A percentile compares a stretch with the other conserved stretches of the same genome.
phyloP scores from a whole-genome alignment of 805 yeast species.

The Cyberlindnera mrakii region DNA sequence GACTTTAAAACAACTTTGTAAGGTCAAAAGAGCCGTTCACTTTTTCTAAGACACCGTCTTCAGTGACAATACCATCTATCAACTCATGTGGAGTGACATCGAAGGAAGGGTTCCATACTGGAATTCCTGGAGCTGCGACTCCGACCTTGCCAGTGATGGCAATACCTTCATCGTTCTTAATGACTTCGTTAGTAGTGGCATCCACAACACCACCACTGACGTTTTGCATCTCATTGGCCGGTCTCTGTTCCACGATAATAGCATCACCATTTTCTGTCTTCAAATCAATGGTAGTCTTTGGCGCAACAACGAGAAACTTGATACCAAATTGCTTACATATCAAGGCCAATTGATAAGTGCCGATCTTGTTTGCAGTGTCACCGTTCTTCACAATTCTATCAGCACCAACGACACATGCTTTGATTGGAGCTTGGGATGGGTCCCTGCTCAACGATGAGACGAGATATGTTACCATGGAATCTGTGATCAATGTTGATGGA shows the following conservation, averaged over 20 bases:
- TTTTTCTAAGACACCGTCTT: conserved; percentile 54
- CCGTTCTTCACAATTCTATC: conserved; percentile 92
- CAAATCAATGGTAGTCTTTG: conserved; percentile 82
- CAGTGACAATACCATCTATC: conserved; percentile 89
- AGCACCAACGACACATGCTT: conserved; percentile 81
- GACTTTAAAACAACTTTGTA: conserved; percentile 10
- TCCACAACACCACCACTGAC: conserved; percentile 62
- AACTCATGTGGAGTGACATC: conserved; percentile 83
- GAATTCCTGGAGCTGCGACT: conserved; percentile 77
- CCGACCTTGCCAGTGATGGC: conserved; percentile 50
- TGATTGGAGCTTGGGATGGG: conserved; percentile 52
- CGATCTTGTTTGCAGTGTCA: conserved; percentile 94
- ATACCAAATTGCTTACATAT: conserved; percentile 60
- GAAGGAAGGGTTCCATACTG: conserved; percentile 95
- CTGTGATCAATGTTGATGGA: conserved; percentile 86
- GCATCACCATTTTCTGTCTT: conserved; percentile 60
- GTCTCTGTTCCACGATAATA: conserved; percentile 85
- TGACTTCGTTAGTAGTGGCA: conserved; percentile 20
- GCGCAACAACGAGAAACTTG: conserved; percentile 91
- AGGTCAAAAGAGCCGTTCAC: conserved; percentile 48
- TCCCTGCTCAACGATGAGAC: conserved; percentile 36
- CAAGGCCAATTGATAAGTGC: conserved; percentile 84
- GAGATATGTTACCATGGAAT: conserved; percentile 83
- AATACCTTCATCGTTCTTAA: conserved; percentile 21
- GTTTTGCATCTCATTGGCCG: conserved; percentile 69